Percentiles rank a stretch among this genome's conserved stretches.
Evolutionary conservation across 208 protist species (phyloP).

Genomic region (Novymonas esmeraldas): DNA sequence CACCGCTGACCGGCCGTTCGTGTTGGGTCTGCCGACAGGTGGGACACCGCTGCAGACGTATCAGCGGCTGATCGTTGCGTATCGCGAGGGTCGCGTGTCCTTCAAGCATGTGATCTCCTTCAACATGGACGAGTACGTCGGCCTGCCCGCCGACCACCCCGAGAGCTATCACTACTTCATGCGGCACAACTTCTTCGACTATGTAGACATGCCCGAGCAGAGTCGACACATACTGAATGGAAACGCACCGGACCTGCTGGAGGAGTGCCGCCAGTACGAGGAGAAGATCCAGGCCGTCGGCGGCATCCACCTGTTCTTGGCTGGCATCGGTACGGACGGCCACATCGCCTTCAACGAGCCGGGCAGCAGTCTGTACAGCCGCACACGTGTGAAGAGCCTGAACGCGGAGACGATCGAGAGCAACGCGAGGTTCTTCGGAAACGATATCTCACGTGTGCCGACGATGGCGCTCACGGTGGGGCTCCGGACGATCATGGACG

Average conservation of each 20-base stretch:
- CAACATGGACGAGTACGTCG: constrained; percentile 98
- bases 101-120: constrained; percentile 95
- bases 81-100: constrained; percentile 83
- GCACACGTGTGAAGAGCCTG: constrained; percentile 94
- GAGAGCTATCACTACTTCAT: constrained; percentile 97
- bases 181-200: constrained; percentile 95
- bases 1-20: constrained; percentile 84
- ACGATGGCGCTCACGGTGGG: constrained; percentile 96
- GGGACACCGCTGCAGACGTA: constrained; percentile 90
- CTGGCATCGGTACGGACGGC: constrained; percentile 93
- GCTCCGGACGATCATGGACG: constrained; percentile 91
- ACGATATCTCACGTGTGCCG: constrained; percentile 91
- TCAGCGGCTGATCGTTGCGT: constrained; percentile 86
- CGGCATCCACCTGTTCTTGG: constrained; percentile 96
- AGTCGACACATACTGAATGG: constrained; percentile 95
- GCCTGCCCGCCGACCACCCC: constrained; percentile 86
- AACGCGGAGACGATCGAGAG: constrained; percentile 94
- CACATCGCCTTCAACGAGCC: constrained; percentile 97
- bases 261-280: constrained; percentile 94
- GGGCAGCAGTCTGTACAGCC: constrained; percentile 86
- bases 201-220: constrained; percentile 91
- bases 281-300: constrained; percentile 88
- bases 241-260: constrained; percentile 83
- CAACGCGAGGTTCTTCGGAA: constrained; percentile 95
- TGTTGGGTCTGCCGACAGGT: constrained; percentile 94